Conservation (phyloP, 2,329 filamentous ascomycete species). For the Colletotrichum sansevieriae region DNA sequence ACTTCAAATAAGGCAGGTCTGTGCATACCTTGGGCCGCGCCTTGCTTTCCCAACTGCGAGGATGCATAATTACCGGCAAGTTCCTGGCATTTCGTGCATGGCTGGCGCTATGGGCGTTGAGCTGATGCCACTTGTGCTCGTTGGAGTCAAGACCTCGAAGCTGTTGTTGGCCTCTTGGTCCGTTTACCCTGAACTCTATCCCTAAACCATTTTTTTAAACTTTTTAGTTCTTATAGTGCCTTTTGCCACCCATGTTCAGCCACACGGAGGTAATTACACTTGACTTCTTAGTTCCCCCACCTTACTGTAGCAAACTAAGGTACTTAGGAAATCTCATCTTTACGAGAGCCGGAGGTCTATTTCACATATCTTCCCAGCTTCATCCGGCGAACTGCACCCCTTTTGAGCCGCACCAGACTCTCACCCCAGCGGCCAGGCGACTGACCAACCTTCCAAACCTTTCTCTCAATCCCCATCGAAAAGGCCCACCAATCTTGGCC, state of each 20-base stretch:
- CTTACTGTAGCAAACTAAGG: not conserved
- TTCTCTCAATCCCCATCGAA: not conserved
- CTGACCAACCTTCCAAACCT: not conserved
- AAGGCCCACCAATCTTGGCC: not conserved
- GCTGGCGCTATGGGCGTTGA: slow-evolving; percentile 16
- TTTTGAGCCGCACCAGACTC: not conserved
- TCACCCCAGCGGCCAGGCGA: not conserved
- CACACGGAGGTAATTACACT: not conserved
- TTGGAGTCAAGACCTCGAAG: not conserved
- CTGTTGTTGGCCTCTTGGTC: not conserved
- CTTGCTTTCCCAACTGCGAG: not conserved
- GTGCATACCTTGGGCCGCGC: not conserved
- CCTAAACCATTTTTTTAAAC: slow-evolving; percentile 1
- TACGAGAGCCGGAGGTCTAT: not conserved
- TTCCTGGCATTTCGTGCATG: not conserved
- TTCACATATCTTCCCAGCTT: not conserved
- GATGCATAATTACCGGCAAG: slow-evolving; percentile 5
- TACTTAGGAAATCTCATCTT: not conserved
- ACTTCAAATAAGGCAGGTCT: slow-evolving; percentile 12
- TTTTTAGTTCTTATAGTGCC: no score
- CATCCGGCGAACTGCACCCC: slow-evolving; percentile 15
- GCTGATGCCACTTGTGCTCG: slow-evolving; percentile 5
- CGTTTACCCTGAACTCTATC: slow-evolving; percentile 13
- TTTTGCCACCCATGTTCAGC: no score
- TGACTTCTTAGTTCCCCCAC: slow-evolving; percentile 4